Conservation (phyloP, 176 grass and related monocot species). For the Oryza nivara region DNA sequence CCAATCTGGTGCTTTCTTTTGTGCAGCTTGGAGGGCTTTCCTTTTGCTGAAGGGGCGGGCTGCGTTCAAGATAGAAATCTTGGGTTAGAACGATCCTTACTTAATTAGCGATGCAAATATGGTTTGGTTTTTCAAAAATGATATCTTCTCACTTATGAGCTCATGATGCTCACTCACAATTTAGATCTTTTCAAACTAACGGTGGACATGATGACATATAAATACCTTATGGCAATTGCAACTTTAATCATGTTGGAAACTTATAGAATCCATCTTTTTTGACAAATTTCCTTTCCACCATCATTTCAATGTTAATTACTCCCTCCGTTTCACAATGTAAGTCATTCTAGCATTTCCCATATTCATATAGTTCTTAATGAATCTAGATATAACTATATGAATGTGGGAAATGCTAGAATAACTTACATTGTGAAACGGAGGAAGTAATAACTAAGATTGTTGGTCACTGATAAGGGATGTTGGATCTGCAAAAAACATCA, state of each 20-base stretch:
- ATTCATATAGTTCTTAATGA: too few relatives aligned
- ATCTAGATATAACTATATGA: too few relatives aligned
- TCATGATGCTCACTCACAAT: not conserved
- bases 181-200: not conserved
- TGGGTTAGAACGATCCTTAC: slow-evolving; percentile 1
- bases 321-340: too few relatives aligned
- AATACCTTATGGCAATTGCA: not conserved
- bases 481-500: not conserved
- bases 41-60: slow-evolving; percentile 71
- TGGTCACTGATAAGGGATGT: not conserved
- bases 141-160: not conserved
- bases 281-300: slow-evolving; percentile 4
- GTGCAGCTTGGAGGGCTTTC: slow-evolving; percentile 84
- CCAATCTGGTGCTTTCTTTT: slow-evolving; percentile 99
- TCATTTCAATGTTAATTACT: not conserved
- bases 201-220: not conserved
- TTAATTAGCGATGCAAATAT: not conserved
- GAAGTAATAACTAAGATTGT: not conserved
- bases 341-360: too few relatives aligned
- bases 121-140: not conserved
- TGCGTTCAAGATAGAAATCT: slow-evolving; percentile 41
- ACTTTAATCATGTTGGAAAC: not conserved
- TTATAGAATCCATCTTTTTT: not conserved
- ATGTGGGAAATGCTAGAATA: too few relatives aligned
- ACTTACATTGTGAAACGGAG: too few relatives aligned